Conservation (phyloP, 2,329 filamentous ascomycete genomes). For the Aspergillus ustus region DNA sequence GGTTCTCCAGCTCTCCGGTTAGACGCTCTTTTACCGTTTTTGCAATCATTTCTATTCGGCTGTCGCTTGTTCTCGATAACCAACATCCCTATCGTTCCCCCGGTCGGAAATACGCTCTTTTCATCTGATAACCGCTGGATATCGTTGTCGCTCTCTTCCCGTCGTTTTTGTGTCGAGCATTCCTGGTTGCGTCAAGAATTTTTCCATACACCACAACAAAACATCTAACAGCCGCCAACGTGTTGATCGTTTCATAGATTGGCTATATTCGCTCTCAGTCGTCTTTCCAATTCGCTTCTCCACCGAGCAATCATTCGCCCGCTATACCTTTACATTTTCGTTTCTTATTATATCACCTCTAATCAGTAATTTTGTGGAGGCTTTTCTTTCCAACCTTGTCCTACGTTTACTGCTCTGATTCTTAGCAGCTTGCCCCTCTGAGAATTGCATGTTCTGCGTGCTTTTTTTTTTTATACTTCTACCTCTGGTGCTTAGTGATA, state of each 20-base stretch:
- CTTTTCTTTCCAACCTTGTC: slow-evolving; percentile 3
- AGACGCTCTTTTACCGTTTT: slow-evolving; percentile 34
- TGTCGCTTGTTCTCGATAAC: slow-evolving; percentile 22
- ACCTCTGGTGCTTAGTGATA: slow-evolving; percentile 25
- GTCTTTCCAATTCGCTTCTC: neutral
- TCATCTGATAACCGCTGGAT: slow-evolving; percentile 23
- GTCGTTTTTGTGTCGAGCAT: slow-evolving; percentile 33
- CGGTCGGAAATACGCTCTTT: slow-evolving; percentile 29
- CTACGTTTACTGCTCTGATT: slow-evolving; percentile 15
- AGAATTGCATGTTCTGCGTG: slow-evolving; percentile 11
- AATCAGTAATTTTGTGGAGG: slow-evolving; percentile 17
- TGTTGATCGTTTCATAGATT: slow-evolving; percentile 18
- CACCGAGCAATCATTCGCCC: slow-evolving; percentile 15
- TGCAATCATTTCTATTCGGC: slow-evolving; percentile 10
- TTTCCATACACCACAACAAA: slow-evolving; percentile 32
- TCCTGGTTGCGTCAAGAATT: slow-evolving; percentile 33
- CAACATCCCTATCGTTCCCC: slow-evolving; percentile 21
- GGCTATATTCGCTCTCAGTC: slow-evolving; percentile 7
- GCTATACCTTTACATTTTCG: slow-evolving; percentile 15
- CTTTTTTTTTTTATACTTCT: slow-evolving; percentile 13
- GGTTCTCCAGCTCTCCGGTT: slow-evolving; percentile 32
- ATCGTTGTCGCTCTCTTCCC: slow-evolving; percentile 25
- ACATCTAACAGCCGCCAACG: slow-evolving; percentile 19
- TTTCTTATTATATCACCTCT: slow-evolving; percentile 16
- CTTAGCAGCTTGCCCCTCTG: slow-evolving; percentile 7